Evolutionary conservation across 2,329 filamentous ascomycete species (phyloP).

Genomic region (Blastomyces percursus): DNA sequence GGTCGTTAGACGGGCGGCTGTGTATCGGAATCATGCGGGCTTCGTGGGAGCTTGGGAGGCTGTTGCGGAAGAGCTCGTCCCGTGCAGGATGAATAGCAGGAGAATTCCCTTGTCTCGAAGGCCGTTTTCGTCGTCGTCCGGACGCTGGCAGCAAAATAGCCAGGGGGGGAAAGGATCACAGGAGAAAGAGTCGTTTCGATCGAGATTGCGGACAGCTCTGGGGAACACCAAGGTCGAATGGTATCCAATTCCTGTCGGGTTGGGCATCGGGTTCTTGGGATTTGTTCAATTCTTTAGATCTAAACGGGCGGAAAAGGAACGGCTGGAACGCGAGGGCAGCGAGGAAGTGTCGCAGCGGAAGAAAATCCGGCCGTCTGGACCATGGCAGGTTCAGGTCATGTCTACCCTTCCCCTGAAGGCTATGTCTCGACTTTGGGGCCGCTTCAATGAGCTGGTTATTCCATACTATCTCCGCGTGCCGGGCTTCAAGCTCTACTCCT

Average conservation of each 20-base stretch:
- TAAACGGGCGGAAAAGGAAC: conserved; percentile 39
- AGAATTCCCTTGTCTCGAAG: conserved; percentile 6
- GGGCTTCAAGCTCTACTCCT: conserved; percentile 85
- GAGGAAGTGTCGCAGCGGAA: conserved; percentile 41
- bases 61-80: neutral
- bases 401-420: conserved; percentile 85
- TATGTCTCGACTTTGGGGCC: conserved; percentile 77
- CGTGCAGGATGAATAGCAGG: conserved; percentile 7
- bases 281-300: conserved; percentile 75
- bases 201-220: conserved; percentile 48
- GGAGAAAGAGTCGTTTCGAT: conserved; percentile 43
- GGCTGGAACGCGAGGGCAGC: conserved; percentile 39
- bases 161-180: conserved; percentile 28
- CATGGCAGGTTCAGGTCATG: conserved; percentile 92
- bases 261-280: conserved; percentile 76
- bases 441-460: conserved; percentile 79
- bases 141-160: conserved; percentile 29
- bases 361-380: conserved; percentile 67
- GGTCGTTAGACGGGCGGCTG: conserved; percentile 4
- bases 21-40: conserved; percentile 3
- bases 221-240: conserved; percentile 62
- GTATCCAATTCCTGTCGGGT: conserved; percentile 79
- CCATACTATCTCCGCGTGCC: conserved; percentile 80
- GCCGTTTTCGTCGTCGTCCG: conserved; percentile 32
- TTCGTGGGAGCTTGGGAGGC: neutral